Percentiles rank a stretch among this genome's conserved stretches.
These are phyloP conservation scores for Leptographium lundbergii DNA, from an alignment of 2,329 filamentous ascomycete genomes.

Conservation along the genomic window DNA sequence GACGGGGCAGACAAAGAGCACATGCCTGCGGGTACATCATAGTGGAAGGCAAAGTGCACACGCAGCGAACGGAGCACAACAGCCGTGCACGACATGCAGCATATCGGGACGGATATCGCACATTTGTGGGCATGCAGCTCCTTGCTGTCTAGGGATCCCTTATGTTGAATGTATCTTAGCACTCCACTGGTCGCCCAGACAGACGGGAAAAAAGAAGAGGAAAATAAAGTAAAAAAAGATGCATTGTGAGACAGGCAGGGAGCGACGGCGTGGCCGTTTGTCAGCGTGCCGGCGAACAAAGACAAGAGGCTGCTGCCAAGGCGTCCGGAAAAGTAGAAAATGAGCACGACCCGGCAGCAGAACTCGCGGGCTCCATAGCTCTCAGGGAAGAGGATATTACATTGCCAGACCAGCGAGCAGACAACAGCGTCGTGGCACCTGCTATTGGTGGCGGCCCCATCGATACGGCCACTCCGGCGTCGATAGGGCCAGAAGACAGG, in stretches of 20 bases:
- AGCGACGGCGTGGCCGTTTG: neutral
- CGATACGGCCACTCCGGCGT: neutral
- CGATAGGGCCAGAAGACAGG: neutral
- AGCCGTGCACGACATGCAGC: neutral
- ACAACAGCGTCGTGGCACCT: neutral
- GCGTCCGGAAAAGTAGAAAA: neutral
- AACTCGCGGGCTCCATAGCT: neutral
- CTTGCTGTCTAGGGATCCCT: neutral
- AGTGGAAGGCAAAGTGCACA: neutral
- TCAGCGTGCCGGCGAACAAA: neutral
- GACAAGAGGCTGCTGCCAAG: neutral
- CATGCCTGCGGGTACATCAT: neutral
- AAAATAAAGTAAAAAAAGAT: neutral
- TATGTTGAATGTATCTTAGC: too few species aligned
- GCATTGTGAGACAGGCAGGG: neutral
- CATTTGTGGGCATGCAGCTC: neutral
- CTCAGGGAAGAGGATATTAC: too few species aligned
- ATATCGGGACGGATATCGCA: neutral
- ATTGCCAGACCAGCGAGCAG: too few species aligned
- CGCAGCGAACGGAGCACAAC: neutral
- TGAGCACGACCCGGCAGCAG: neutral
- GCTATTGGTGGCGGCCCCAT: neutral
- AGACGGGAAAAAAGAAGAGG: neutral
- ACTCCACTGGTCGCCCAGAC: neutral
- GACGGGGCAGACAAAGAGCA: neutral